Evolutionary conservation across 768 basidiomycete species (phyloP).

Genomic region (Lentinula boryana): DNA sequence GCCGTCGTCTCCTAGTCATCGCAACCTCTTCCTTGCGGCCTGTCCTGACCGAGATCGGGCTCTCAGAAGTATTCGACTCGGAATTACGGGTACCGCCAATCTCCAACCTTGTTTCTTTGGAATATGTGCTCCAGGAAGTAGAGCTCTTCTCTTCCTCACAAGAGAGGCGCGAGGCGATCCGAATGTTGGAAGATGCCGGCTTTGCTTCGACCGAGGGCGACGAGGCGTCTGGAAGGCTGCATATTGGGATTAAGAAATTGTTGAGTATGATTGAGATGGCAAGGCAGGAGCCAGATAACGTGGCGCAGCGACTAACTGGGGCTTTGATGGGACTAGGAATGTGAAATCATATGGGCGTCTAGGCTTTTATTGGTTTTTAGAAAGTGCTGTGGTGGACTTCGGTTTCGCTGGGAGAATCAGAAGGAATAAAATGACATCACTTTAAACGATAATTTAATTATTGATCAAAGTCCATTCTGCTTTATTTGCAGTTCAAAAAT

Average conservation of each 20-base stretch:
- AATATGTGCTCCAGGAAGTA: constrained; percentile 72
- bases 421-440: neutral
- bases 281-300: constrained; percentile 86
- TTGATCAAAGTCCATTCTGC: no score
- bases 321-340: constrained; percentile 51
- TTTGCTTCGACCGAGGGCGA: constrained; percentile 49
- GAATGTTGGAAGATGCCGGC: constrained; percentile 68
- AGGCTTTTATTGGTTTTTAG: neutral
- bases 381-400: neutral
- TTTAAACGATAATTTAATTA: no score
- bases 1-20: constrained; percentile 84
- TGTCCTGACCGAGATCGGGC: constrained; percentile 82
- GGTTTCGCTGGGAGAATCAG: neutral
- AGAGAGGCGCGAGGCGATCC: constrained; percentile 54
- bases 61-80: constrained; percentile 85
- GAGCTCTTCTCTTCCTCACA: constrained; percentile 59
- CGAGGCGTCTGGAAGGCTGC: constrained; percentile 41
- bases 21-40: constrained; percentile 88
- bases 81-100: constrained; percentile 84
- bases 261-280: constrained; percentile 94
- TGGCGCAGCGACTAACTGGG: constrained; percentile 61
- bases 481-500: no score
- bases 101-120: constrained; percentile 62
- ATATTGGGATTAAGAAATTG: constrained; percentile 92
- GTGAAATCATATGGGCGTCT: neutral